Percentiles rank a stretch among this genome's conserved stretches.
phyloP scores from a whole-genome alignment of 805 yeast species.

The Lipomyces spencermartinsiae region DNA sequence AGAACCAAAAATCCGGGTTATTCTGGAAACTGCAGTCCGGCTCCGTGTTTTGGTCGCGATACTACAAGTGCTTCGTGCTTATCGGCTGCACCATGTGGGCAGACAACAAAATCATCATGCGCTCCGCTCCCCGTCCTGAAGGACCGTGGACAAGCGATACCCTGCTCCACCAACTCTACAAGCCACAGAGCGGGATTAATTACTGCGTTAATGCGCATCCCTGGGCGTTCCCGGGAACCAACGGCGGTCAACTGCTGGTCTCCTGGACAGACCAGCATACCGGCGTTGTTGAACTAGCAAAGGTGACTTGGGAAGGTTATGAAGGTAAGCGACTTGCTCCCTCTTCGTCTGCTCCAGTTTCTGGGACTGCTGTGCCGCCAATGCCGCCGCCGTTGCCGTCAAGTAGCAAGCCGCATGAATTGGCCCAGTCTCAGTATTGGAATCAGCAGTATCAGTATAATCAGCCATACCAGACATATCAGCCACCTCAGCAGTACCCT shows the following conservation, averaged over 20 bases:
- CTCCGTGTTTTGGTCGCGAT: conserved; percentile 33
- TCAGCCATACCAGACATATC: conserved; percentile 15
- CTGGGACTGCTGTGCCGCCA: background rate
- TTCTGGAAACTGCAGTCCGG: conserved; percentile 39
- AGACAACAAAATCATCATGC: conserved; percentile 36
- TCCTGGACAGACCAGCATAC: conserved; percentile 38
- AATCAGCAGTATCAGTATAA: conserved; percentile 30
- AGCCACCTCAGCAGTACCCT: background rate
- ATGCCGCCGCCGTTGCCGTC: background rate
- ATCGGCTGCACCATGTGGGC: conserved; percentile 37
- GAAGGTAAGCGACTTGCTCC: background rate
- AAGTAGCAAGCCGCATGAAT: background rate
- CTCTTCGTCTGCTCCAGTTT: background rate
- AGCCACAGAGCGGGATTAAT: conserved; percentile 30
- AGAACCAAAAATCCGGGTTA: conserved; percentile 16
- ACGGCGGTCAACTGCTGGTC: conserved; percentile 34
- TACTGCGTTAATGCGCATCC: conserved; percentile 39
- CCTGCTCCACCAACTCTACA: conserved; percentile 28
- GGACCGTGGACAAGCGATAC: conserved; percentile 37
- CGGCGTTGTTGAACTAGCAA: conserved; percentile 32
- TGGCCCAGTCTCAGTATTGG: background rate
- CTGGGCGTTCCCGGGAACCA: conserved; percentile 37
- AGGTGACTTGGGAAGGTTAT: conserved; percentile 37
- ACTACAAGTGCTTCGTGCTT: conserved; percentile 31
- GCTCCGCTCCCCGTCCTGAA: conserved; percentile 35